A percentile compares a stretch with the other conserved stretches of the same genome.
phyloP scores from a whole-genome alignment of 169 alveolate genomes.

The Hepatocystis sp. region DNA sequence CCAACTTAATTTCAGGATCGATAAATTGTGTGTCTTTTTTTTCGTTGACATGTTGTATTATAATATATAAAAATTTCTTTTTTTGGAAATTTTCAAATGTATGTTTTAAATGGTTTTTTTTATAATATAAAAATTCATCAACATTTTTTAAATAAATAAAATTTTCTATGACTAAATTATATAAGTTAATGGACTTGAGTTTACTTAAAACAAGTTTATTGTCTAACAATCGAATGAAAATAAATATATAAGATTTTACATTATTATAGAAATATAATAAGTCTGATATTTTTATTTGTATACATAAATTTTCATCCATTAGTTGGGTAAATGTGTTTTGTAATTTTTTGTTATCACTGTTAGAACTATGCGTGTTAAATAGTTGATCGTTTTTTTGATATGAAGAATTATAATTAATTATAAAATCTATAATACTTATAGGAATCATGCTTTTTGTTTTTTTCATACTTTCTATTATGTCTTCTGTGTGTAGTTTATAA shows the following conservation, averaged over 20 bases:
- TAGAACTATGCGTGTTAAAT: background rate
- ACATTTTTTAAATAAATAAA: slow-evolving; percentile 29
- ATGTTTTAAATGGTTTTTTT: slow-evolving; percentile 15
- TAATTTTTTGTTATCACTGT: background rate
- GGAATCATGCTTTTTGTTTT: slow-evolving; percentile 29
- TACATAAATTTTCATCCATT: slow-evolving; percentile 16
- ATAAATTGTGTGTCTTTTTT: slow-evolving; percentile 9
- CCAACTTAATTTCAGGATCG: background rate
- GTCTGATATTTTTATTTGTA: slow-evolving; percentile 35
- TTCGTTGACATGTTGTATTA: slow-evolving; percentile 1
- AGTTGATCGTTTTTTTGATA: slow-evolving; percentile 31
- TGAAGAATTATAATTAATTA: slow-evolving; percentile 30
- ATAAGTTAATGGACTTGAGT: slow-evolving; percentile 21
- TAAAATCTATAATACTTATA: slow-evolving; percentile 23
- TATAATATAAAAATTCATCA: slow-evolving; percentile 44
- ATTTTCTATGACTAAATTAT: slow-evolving; percentile 27
- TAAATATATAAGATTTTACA: slow-evolving; percentile 12
- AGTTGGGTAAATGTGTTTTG: background rate
- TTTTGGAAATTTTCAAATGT: background rate
- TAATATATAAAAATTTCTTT: slow-evolving; percentile 20
- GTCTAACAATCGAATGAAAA: slow-evolving; percentile 27
- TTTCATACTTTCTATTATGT: slow-evolving; percentile 15
- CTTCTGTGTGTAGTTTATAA: slow-evolving; percentile 35
- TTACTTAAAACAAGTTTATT: slow-evolving; percentile 29
- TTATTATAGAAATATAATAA: slow-evolving; percentile 27